Conservation (phyloP, 148 eudicot species). For the Suaeda aralocaspica region DNA sequence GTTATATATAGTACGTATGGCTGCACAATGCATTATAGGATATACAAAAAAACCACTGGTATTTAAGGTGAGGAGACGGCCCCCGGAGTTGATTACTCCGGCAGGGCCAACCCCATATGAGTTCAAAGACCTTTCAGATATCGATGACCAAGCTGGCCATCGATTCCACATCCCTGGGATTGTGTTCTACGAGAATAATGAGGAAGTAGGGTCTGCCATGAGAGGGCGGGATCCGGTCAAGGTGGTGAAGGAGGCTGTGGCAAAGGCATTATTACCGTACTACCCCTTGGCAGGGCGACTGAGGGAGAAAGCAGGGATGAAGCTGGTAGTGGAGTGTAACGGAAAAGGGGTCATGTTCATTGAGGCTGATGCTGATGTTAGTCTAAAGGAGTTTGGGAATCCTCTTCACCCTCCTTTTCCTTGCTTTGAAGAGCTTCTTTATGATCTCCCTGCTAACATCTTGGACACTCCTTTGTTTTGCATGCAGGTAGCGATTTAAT, state of each 20-base stretch:
- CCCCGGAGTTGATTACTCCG: constrained; percentile 32
- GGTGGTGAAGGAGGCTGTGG: constrained; percentile 36
- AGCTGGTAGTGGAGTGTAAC: constrained; percentile 33
- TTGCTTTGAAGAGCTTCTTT: constrained; percentile 21
- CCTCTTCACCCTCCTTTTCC: constrained; percentile 32
- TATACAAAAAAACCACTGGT: no score
- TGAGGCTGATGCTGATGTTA: constrained; percentile 29
- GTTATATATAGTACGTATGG: no score
- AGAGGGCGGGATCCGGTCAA: constrained; percentile 28
- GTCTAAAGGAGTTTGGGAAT: constrained; percentile 22
- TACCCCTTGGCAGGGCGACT: constrained; percentile 39
- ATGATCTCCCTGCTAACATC: constrained; percentile 24
- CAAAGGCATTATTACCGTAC: constrained; percentile 36
- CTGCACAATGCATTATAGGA: no score
- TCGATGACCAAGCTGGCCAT: constrained; percentile 40
- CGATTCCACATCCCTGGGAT: constrained; percentile 36
- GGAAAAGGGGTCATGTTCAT: constrained; percentile 24
- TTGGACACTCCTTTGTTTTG: constrained; percentile 21
- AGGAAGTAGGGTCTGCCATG: neutral
- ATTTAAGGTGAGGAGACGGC: constrained; percentile 28
- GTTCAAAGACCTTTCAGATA: constrained; percentile 36
- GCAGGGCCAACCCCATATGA: constrained; percentile 35
- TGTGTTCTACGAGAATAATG: constrained; percentile 26
- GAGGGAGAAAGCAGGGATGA: constrained; percentile 30
- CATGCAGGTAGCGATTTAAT: no score